Base-by-base conservation (phyloP, 2,329 filamentous ascomycete genomes). In the Fusarium pilosicola region DNA sequence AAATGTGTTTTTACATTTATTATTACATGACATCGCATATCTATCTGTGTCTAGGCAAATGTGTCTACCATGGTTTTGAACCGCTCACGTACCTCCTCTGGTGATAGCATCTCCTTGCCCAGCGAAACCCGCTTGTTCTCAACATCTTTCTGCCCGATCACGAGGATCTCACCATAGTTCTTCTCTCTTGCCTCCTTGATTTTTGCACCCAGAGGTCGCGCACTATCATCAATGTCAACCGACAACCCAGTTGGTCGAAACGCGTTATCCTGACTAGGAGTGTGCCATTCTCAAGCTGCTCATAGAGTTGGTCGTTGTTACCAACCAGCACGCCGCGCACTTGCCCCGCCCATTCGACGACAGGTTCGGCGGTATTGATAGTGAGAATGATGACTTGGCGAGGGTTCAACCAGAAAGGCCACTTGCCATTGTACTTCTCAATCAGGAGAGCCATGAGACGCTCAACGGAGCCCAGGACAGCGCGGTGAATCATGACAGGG, bases 361-460 rank as follows among this genome's bases (percentile, higher is more conserved):
- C 86, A 2, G 86, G 83, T 7, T 85, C 83, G 9, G 86, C 87
- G 55, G 91, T 86, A 76, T 93, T 94, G 60, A 96, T 87, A 0
- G 93, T 93, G 38, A 96, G 82, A 63, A 97, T 88, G 51, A 92
- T 89, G 46, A 90, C 91, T 79, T 96, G 95, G 11, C 91, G 89
- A 2, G 94, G 94, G 62, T 93, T 95, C 15, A 97, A 86, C 95
- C 94, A 97, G 80, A 97, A 96, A 7, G 94, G 94, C 90, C 94
- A 97, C 65, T 88, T 88, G 22, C 93, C 93, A 64, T 92, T 87
- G 76, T 95, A 94, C 74, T 94, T 92, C 82, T 97, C 95, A 62
- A 96, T 95, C 45, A 97, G 83, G 20, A 97, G 86, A 7, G 94
- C 94, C 88, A 97, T 92, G 70, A 97, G 90, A 51, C 95, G 89